Base-by-base conservation (phyloP, 352 stramenopile genomes). In the Sclerospora graminicola region DNA sequence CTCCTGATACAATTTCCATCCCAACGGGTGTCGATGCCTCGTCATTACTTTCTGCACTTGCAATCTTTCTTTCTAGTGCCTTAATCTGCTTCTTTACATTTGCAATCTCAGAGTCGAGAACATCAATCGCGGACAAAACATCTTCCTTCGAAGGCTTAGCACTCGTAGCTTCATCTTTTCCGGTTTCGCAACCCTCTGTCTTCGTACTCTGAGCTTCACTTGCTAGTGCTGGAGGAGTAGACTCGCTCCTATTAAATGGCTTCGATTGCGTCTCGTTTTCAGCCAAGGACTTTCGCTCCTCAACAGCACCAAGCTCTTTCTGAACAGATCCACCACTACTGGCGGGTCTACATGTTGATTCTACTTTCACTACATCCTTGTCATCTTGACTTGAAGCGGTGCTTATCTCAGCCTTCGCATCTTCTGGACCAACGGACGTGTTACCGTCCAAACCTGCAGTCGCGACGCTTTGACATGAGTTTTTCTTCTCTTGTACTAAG, bases 111-210 rank as follows among this genome's bases (percentile, higher is more conserved):
- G 68, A 81, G 47, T 93, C 81, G 8, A 93, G 38, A 24, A 54
- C 32, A 41, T 93, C 81, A 32, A 93, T 93, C 10, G 78, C 69
- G 4, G 56, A 63, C n/a, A 93, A 53, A 55, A 93, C 89, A 16
- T 73, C 59, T 48, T 89, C 77, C 44, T 93, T 93, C 28, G 73
- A 77, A 1, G 63, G 61, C 20, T 70, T 68, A 30, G 28, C 26
- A 30, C 29, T 9, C 2, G 19, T 32, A 24, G 42, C 30, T 4
- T 41, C 30, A 27, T 42, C 41, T 43, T 46, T 41, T 13, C 49
- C 46, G 6, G 28, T 48, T 41, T 31, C 51, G 37, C 29, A 16
- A 30, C 2, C 27, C n/a, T 47, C 26, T 19, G 45, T 41, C 8
- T 43, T 48, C 21, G 32, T 14, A 13, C 23, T 45, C 28, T 34